A percentile compares a stretch with the other conserved stretches of the same genome.
These are phyloP conservation scores for Ilex paraguariensis DNA, from an alignment of 305 asterid species.

Conservation along the genomic window DNA sequence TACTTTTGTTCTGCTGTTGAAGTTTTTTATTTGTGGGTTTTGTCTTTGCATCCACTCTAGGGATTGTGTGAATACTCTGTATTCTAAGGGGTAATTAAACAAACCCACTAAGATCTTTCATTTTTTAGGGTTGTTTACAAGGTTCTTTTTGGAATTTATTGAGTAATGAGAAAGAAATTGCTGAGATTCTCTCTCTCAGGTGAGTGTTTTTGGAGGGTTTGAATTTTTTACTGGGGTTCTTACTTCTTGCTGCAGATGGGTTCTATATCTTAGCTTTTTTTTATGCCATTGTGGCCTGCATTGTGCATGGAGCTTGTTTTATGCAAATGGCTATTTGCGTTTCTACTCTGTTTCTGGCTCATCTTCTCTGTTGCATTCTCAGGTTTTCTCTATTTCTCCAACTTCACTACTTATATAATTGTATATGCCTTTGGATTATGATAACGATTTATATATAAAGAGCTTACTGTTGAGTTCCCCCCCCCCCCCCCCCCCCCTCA, in stretches of 20 bases:
- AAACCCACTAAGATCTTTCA: constrained; percentile 13
- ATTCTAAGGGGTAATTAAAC: constrained; percentile 15
- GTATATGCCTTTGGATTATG: not conserved
- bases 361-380: constrained; percentile 44
- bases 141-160: constrained; percentile 27
- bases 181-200: constrained; percentile 21
- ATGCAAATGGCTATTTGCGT: constrained; percentile 42
- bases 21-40: constrained; percentile 5
- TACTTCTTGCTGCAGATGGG: constrained; percentile 20
- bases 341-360: constrained; percentile 41
- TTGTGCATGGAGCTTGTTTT: constrained; percentile 43
- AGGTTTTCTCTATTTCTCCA: constrained; percentile 30
- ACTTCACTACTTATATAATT: not conserved
- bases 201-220: constrained; percentile 13
- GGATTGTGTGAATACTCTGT: constrained; percentile 18
- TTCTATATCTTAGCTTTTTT: constrained; percentile 12
- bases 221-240: constrained; percentile 1
- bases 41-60: constrained; percentile 29
- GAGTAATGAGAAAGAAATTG: constrained; percentile 43
- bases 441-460: not conserved
- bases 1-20: constrained; percentile 19
- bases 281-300: constrained; percentile 25
- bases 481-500: not conserved
- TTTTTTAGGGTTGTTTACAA: constrained; percentile 4
- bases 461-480: not conserved